These are phyloP conservation scores for Scheffersomyces illinoinensis DNA, from an alignment of 1,139 yeast genomes.

Conservation along the genomic window DNA sequence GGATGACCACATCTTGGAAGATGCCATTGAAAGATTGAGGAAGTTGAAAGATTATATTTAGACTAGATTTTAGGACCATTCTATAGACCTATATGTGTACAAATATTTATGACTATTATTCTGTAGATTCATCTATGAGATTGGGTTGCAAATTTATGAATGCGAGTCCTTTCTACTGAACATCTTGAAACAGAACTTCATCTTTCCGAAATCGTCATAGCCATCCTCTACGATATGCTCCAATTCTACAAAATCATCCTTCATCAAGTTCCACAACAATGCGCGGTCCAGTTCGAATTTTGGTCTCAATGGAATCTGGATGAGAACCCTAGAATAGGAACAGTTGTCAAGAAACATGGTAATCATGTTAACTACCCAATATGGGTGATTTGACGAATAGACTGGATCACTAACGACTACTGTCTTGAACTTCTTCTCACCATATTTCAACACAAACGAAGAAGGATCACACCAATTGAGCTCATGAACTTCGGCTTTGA, in stretches of 20 bases:
- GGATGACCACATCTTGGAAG: conserved; percentile 74
- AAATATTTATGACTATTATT: conserved; percentile 2
- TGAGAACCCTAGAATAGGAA: conserved; percentile 46
- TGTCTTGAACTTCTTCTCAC: conserved; percentile 46
- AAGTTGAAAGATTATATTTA: conserved; percentile 65
- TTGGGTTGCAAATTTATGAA: not conserved
- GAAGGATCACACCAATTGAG: conserved; percentile 78
- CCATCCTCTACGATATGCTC: conserved; percentile 55
- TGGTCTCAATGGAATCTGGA: conserved; percentile 76
- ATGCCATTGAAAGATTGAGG: conserved; percentile 76
- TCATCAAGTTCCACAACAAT: conserved; percentile 56
- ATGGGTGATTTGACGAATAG: conserved; percentile 80
- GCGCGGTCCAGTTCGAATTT: conserved; percentile 67
- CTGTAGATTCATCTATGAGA: not conserved
- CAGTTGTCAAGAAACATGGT: conserved; percentile 37
- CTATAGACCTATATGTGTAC: not conserved
- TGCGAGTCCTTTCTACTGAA: conserved; percentile 12
- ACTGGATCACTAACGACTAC: conserved; percentile 84
- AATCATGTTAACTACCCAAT: conserved; percentile 64
- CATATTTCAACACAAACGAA: conserved; percentile 29
- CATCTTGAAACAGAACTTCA: conserved; percentile 58
- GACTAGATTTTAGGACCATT: not conserved
- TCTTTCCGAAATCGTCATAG: conserved; percentile 83
- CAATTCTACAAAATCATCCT: conserved; percentile 21
- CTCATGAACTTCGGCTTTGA: conserved; percentile 42